Conservation (phyloP, 2,329 filamentous ascomycete species). For the Aspergillus versicolor region DNA sequence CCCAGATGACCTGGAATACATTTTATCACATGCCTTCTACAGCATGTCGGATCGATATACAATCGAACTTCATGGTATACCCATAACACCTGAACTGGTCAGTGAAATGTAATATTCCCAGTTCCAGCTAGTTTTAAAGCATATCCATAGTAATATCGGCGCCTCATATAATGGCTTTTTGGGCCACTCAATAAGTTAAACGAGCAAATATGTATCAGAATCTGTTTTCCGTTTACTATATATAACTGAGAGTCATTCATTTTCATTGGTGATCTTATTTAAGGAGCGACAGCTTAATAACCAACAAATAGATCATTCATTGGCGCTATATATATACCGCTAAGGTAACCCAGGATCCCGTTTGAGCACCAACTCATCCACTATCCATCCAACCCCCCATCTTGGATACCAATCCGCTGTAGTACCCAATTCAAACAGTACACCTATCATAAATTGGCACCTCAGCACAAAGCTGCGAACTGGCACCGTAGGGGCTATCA, state of each 20-base stretch:
- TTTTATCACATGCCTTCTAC: neutral
- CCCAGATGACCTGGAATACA: neutral
- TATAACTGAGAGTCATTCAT: neutral
- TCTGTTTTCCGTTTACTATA: no score
- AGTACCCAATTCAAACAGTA: conserved; percentile 18
- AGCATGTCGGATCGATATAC: neutral
- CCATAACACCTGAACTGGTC: no score
- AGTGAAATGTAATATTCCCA: no score
- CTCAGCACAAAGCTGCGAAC: conserved; percentile 36
- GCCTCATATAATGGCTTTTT: no score
- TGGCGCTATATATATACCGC: neutral
- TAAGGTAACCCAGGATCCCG: neutral
- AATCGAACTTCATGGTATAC: neutral
- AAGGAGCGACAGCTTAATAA: neutral
- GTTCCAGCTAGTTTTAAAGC: no score
- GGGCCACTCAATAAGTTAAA: no score
- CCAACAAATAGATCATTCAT: neutral
- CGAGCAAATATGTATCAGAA: no score
- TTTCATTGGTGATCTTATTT: neutral
- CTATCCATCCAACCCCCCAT: neutral
- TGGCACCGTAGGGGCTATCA: conserved; percentile 30
- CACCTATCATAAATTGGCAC: conserved; percentile 32
- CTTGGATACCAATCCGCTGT: neutral
- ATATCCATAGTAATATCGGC: no score
- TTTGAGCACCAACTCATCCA: neutral